phyloP scores from a whole-genome alignment of 1,284 basidiomycete species.

The Ceratobasidium sp. region DNA sequence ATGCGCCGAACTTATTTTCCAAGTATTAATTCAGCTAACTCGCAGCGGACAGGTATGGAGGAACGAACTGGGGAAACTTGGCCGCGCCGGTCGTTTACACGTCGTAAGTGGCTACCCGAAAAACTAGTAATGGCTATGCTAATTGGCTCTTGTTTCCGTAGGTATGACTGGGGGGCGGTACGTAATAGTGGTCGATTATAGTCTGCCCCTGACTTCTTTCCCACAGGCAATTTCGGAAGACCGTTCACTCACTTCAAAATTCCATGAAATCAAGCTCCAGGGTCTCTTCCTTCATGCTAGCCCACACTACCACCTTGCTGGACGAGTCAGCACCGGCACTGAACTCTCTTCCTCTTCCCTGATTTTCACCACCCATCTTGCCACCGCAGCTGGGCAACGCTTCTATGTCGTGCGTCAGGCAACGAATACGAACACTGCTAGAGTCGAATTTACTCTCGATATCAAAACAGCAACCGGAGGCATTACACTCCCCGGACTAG shows the following conservation, averaged over 20 bases:
- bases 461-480: conserved; percentile 7
- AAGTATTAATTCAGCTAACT: background rate
- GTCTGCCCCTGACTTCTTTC: background rate
- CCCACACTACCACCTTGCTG: conserved; percentile 46
- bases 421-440: conserved; percentile 21
- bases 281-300: conserved; percentile 48
- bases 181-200: background rate
- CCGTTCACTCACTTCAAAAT: conserved; percentile 48
- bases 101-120: conserved; percentile 56
- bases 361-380: conserved; percentile 59
- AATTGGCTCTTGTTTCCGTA: background rate
- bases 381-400: conserved; percentile 52
- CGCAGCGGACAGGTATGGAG: conserved; percentile 57
- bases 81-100: conserved; percentile 62
- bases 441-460: background rate
- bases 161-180: conserved; percentile 11
- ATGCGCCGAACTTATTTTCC: background rate
- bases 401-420: conserved; percentile 26
- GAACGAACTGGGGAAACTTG: conserved; percentile 64
- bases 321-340: conserved; percentile 21
- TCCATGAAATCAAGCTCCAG: conserved; percentile 49
- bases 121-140: background rate
- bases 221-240: conserved; percentile 47
- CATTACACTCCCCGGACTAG: background rate
- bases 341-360: conserved; percentile 20